A percentile compares a stretch with the other conserved stretches of the same genome.
phyloP scores from a whole-genome alignment of 768 basidiomycete species.

The Boletus speciosus region DNA sequence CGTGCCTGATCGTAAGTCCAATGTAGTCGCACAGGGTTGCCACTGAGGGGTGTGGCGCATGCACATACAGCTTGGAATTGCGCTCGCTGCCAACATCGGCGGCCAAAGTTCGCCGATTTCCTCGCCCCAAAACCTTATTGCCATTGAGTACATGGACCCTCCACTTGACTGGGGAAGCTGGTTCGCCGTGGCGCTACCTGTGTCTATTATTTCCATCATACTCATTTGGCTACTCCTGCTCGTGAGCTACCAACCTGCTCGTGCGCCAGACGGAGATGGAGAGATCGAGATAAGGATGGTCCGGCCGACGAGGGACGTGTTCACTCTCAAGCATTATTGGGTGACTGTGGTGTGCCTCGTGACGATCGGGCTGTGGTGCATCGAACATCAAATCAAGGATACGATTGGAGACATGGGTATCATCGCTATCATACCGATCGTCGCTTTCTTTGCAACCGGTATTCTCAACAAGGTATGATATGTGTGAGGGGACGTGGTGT shows the following conservation, averaged over 20 bases:
- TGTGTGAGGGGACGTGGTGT: not conserved
- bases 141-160: constrained; percentile 81
- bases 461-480: constrained; percentile 82
- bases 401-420: constrained; percentile 95
- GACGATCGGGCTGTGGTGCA: constrained; percentile 89
- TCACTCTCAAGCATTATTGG: constrained; percentile 86
- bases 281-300: constrained; percentile 83
- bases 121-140: constrained; percentile 96
- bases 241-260: constrained; percentile 72
- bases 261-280: constrained; percentile 68
- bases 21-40: not conserved
- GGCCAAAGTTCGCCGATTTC: constrained; percentile 97
- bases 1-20: constrained; percentile 80
- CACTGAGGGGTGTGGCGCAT: not conserved
- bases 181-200: constrained; percentile 93
- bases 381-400: constrained; percentile 73
- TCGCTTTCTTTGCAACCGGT: constrained; percentile 92
- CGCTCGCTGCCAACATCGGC: constrained; percentile 96
- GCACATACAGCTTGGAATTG: constrained; percentile 81
- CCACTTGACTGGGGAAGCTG: constrained; percentile 85
- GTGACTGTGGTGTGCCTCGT: constrained; percentile 76
- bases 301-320: constrained; percentile 75
- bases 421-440: constrained; percentile 88
- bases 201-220: constrained; percentile 79
- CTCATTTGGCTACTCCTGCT: constrained; percentile 91